These are phyloP conservation scores for Crucihimalaya himalaica DNA, from an alignment of 345 rosid genomes.

Conservation along the genomic window DNA sequence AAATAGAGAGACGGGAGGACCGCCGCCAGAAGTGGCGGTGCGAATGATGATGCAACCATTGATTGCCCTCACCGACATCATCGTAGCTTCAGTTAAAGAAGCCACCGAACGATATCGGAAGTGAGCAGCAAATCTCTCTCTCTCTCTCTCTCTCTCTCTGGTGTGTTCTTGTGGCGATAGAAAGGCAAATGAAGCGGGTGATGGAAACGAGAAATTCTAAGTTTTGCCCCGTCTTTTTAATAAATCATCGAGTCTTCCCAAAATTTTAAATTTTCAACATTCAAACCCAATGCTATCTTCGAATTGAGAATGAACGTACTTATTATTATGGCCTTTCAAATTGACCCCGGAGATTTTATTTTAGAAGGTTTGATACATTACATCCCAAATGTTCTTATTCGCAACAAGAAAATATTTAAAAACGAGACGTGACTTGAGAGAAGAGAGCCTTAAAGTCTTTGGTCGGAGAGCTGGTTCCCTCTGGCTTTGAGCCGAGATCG, in stretches of 20 bases:
- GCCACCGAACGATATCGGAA: constrained; percentile 35
- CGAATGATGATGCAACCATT: constrained; percentile 51
- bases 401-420: constrained; percentile 37
- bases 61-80: constrained; percentile 65
- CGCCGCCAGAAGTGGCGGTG: constrained; percentile 41
- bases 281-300: not conserved
- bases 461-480: constrained; percentile 65
- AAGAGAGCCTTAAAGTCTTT: constrained; percentile 77
- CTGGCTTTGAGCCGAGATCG: constrained; percentile 80
- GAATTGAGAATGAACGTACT: not conserved
- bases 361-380: not conserved
- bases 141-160: not conserved
- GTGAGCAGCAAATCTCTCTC: not conserved
- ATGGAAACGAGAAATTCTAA: not conserved
- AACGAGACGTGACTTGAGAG: constrained; percentile 55
- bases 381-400: not conserved
- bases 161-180: constrained; percentile 37
- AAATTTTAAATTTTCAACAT: rapidly evolving
- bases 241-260: not conserved
- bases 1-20: constrained; percentile 47
- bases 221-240: not conserved
- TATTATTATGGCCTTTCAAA: not conserved
- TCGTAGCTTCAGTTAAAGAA: constrained; percentile 27
- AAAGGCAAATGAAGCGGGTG: constrained; percentile 32
- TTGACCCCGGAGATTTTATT: not conserved